Percentiles rank a stretch among this genome's conserved stretches.
These are phyloP conservation scores for Fallopia convolvulus DNA, from an alignment of 148 eudicot genomes.

Conservation along the genomic window DNA sequence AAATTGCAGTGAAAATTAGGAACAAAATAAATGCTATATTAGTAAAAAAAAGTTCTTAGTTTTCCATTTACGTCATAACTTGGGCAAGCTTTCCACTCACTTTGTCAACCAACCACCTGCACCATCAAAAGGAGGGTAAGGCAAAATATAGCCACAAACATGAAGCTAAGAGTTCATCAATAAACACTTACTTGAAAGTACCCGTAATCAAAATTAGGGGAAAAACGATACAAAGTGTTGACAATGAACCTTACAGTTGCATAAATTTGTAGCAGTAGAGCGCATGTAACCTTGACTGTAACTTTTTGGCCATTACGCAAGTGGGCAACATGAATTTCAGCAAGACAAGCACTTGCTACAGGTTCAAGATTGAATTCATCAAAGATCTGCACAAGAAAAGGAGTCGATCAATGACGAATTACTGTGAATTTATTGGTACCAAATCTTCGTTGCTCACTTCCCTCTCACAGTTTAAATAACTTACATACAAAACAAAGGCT, in stretches of 20 bases:
- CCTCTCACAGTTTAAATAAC: too few species aligned
- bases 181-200: conserved; percentile 10
- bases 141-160: background rate
- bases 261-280: too few species aligned
- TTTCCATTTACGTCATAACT: conserved; percentile 34
- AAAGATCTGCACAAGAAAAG: too few species aligned
- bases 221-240: conserved; percentile 65
- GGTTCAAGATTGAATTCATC: too few species aligned
- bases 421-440: too few species aligned
- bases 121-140: conserved; percentile 5
- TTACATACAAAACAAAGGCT: too few species aligned
- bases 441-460: too few species aligned
- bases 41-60: background rate
- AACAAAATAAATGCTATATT: background rate
- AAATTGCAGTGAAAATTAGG: background rate
- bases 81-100: conserved; percentile 75
- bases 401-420: too few species aligned
- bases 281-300: too few species aligned
- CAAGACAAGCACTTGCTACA: too few species aligned
- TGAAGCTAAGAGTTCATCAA: background rate
- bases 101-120: conserved; percentile 97
- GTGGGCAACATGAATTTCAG: too few species aligned
- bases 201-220: conserved; percentile 96
- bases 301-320: too few species aligned
- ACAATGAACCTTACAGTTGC: conserved; percentile 89